Base-by-base conservation (phyloP, 2,329 filamentous ascomycete genomes). In the Cladosporium sp. region DNA sequence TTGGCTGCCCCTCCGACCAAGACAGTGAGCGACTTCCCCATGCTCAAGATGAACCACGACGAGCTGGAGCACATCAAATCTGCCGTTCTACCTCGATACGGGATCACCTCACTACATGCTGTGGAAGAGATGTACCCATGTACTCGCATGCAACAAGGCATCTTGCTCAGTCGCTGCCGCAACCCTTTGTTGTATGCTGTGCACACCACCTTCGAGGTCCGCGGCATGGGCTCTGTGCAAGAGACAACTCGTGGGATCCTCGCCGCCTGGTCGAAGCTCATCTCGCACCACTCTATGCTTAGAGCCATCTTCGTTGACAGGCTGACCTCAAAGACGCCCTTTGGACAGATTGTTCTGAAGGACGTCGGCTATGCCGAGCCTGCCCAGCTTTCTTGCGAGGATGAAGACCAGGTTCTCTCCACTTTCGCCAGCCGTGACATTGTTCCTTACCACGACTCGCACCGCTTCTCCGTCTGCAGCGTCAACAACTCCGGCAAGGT, bases 221-320 rank as follows among this genome's bases (percentile, higher is more conserved):
- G 32, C 16, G 60, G 60, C 11, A 14, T 63, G 49, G 60, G 60
- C 13, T 43, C 48, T 21, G 25, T 25, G 5, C 18, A 21, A 25
- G 32, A 54, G 11, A 28, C 60, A 5, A 32, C 49, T 11, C 34
- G 14, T 49, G 32, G 25, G 1, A 18, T 63, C n/a, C 60, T 63
- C 16, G 60, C 60, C 25, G 60, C 49, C 5, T 82, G 79, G 68
- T 73, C 78, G 18, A 69, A 69, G 8, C 72, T 77, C 3, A 65
- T 75, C 5, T 64, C 69, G 5, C 71, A 70, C 14, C 70, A 70
- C 4, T 73, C 77, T 5, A 76, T 81, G 8, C 68, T 82, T 21
- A 73, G 80, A 1, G 81, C 80, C 7, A 72, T 78, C 1, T 74
- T 80, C 18, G 69, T 78, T 10, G 62, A 64, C 53, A 54, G 36